Conservation (phyloP, 2,329 filamentous ascomycete species). For the Tolypocladium guangdongense region DNA sequence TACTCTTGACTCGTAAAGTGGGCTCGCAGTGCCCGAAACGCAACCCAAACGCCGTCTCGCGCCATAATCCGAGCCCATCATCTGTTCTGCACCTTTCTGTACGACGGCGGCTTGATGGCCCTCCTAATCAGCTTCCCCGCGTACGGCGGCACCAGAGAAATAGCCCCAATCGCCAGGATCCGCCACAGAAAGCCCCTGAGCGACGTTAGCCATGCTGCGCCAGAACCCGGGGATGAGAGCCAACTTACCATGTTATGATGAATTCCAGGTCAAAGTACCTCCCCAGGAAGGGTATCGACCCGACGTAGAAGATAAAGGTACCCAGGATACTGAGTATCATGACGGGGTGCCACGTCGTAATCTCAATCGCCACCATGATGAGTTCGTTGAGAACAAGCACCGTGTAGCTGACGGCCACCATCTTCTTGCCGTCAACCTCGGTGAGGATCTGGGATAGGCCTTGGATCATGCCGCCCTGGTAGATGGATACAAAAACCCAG, state of each 20-base stretch:
- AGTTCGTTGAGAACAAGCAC: slow-evolving; percentile 89
- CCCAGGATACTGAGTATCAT: slow-evolving; percentile 82
- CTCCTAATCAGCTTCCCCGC: slow-evolving; percentile 74
- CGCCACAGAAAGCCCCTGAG: slow-evolving; percentile 78
- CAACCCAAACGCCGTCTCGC: background rate
- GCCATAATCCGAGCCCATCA: slow-evolving; percentile 18
- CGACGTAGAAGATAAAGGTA: slow-evolving; percentile 71
- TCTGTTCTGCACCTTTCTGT: slow-evolving; percentile 78
- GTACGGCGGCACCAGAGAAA: slow-evolving; percentile 79
- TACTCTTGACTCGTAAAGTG: background rate
- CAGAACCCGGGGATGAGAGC: too few species aligned
- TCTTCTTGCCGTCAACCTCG: slow-evolving; percentile 58
- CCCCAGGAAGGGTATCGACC: slow-evolving; percentile 74
- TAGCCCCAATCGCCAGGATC: slow-evolving; percentile 65
- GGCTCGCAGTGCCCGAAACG: slow-evolving; percentile 3
- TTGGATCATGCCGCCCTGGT: slow-evolving; percentile 92
- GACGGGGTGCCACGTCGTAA: slow-evolving; percentile 91
- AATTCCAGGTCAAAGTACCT: slow-evolving; percentile 83
- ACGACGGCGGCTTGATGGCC: slow-evolving; percentile 83
- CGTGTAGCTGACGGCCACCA: slow-evolving; percentile 88
- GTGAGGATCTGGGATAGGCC: slow-evolving; percentile 85
- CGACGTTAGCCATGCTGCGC: background rate
- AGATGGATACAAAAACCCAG: slow-evolving; percentile 91
- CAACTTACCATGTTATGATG: slow-evolving; percentile 54
- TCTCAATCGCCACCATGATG: slow-evolving; percentile 92